These are phyloP conservation scores for Nicotiana paniculata DNA, from an alignment of 257 asterid genomes.

Conservation along the genomic window DNA sequence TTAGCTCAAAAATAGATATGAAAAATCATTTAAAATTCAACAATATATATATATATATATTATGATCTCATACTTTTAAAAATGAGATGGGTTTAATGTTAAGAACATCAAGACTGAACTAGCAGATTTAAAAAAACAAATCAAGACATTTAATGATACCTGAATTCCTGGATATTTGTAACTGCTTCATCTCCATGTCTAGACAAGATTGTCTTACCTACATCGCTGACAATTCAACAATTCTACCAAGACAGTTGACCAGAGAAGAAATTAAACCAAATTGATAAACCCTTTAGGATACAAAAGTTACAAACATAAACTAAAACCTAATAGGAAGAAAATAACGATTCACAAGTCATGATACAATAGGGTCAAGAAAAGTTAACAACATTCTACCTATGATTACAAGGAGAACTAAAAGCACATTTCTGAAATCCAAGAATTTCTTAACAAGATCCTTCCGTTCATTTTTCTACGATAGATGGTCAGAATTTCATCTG, in stretches of 20 bases:
- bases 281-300: background rate
- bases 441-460: background rate
- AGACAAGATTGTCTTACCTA: background rate
- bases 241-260: background rate
- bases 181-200: background rate
- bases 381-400: slow-evolving; percentile 23
- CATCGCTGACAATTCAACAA: background rate
- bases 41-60: too few species aligned
- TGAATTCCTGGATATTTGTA: background rate
- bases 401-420: slow-evolving; percentile 22
- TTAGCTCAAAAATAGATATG: background rate
- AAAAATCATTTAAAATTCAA: too few species aligned
- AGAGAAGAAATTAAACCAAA: background rate
- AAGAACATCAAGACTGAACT: background rate
- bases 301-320: slow-evolving; percentile 5
- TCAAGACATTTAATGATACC: background rate
- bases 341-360: slow-evolving; percentile 20
- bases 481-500: too few species aligned
- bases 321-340: slow-evolving; percentile 13
- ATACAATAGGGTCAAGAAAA: slow-evolving; percentile 15
- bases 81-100: too few species aligned
- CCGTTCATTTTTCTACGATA: too few species aligned
- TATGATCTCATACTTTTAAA: background rate
- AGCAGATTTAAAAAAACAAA: background rate
- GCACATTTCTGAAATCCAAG: background rate